Evolutionary conservation across 2,329 filamentous ascomycete genomes (phyloP), one percentile per base, ranked within the genome.

Genomic region (Beauveria asiatica): DNA sequence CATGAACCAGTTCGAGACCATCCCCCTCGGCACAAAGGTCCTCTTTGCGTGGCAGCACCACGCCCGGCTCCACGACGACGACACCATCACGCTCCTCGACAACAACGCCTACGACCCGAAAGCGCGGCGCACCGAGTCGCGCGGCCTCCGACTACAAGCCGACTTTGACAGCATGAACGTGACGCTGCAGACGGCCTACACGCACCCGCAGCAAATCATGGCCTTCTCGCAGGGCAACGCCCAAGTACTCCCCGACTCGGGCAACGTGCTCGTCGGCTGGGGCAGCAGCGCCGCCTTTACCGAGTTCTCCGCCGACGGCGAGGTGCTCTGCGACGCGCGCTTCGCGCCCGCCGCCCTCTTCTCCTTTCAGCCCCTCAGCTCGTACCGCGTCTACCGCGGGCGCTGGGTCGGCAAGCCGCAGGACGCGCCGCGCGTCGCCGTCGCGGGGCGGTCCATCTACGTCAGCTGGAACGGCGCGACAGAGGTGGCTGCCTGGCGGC

Each of bases 191-290:
- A 75, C 76, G 54, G 74, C 73, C 21, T 81, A 78, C 70, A 72
- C 74, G 41, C 76, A 79, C 0, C 79, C 79, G 0, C 78, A 81
- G 61, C 70, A 71, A 7, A 71, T 82, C 9, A 69, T 78, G 1
- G 76, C 78, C 27, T 79, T 76, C 56, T 81, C 79, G 0, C 74
- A 76, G 63, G 74, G 74, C n/a, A 74, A 70, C 51, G 77, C 79
- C 37, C 82, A 85, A 63, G 65, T 80, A 11, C 73, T 84, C 0
- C 17, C 25, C 0, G 75, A 77, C 0, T 77, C 76, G 55, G 79
- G 79, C 39, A 78, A 82, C 60, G 75, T 76, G 9, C 69, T 84
- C 51, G 76, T 84, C 50, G 80, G 80, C 62, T 85, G 82, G 81
- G 82, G 83, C 5, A 76, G 74, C 0, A 74, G 75, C 42, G 77